Conservation (phyloP, 1,284 basidiomycete genomes). For the Schizophyllum amplum region DNA sequence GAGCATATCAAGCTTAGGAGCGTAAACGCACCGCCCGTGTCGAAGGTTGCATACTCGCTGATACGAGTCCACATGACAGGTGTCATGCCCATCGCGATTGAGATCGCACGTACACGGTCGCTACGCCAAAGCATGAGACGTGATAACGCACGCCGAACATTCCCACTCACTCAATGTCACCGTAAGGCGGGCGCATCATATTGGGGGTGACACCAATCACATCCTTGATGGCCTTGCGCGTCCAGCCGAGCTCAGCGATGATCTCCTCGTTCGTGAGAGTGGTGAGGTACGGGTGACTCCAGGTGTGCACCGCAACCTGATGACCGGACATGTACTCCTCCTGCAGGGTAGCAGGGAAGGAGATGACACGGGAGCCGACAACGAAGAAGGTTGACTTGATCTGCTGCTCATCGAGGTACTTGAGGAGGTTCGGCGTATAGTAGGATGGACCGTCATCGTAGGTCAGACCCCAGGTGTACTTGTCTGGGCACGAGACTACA, state of each 20-base stretch:
- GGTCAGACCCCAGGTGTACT: conserved; percentile 63
- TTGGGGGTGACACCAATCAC: conserved; percentile 63
- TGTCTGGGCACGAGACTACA: conserved; percentile 64
- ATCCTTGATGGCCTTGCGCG: conserved; percentile 56
- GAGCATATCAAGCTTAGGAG: background rate
- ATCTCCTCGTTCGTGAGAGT: conserved; percentile 76
- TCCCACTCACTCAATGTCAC: conserved; percentile 51
- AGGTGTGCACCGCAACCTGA: conserved; percentile 65
- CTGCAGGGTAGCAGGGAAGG: conserved; percentile 39
- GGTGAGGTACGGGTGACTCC: conserved; percentile 63
- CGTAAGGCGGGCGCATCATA: conserved; percentile 59
- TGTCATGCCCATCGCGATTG: conserved; percentile 56
- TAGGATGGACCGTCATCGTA: conserved; percentile 77
- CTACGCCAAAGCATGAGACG: conserved; percentile 25
- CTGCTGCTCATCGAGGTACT: conserved; percentile 57
- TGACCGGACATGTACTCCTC: conserved; percentile 66
- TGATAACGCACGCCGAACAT: conserved; percentile 8
- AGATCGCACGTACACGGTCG: conserved; percentile 77
- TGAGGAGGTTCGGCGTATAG: conserved; percentile 71
- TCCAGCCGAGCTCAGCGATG: conserved; percentile 84
- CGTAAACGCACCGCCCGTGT: conserved; percentile 46
- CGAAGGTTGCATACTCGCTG: conserved; percentile 47
- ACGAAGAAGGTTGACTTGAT: conserved; percentile 84
- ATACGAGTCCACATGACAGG: conserved; percentile 67
- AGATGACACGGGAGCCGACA: conserved; percentile 67